Percentiles rank a stretch among this genome's conserved stretches.
These are phyloP conservation scores for Onygenales sp. DNA, from an alignment of 2,329 filamentous ascomycete species.

Conservation along the genomic window DNA sequence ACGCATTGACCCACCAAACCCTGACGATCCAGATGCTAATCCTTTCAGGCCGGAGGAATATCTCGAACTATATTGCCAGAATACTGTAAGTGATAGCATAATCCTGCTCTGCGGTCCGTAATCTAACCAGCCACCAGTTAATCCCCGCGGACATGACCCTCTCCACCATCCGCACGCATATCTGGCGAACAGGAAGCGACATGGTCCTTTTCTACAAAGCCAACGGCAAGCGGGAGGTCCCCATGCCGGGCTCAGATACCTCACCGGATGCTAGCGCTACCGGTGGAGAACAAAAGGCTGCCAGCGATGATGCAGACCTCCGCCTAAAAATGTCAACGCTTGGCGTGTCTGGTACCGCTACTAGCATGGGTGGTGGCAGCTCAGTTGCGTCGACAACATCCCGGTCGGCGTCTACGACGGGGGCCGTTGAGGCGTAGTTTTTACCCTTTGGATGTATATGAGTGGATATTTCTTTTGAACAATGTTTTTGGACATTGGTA, in stretches of 20 bases:
- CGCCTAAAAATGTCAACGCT: background rate
- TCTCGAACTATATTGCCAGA: conserved; percentile 88
- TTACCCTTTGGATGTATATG: background rate
- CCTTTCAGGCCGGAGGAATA: conserved; percentile 78
- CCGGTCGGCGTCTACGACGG: background rate
- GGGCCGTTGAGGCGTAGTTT: background rate
- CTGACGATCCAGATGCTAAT: conserved; percentile 47
- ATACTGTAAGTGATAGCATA: conserved; percentile 56
- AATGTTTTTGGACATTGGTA: too few species aligned
- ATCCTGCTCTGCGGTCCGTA: background rate
- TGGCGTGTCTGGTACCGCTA: background rate
- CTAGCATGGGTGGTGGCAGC: background rate
- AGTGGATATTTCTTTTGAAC: background rate
- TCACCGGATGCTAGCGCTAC: background rate
- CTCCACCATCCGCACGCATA: conserved; percentile 80
- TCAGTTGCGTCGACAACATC: conserved; percentile 1
- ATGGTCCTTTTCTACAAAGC: conserved; percentile 83
- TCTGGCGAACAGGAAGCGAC: conserved; percentile 94
- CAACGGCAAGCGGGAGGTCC: conserved; percentile 64
- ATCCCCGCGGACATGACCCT: conserved; percentile 78
- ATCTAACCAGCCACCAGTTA: conserved; percentile 15
- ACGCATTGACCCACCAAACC: conserved; percentile 64
- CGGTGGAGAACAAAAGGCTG: background rate
- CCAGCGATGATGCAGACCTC: background rate
- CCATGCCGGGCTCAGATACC: conserved; percentile 11